Conservation (phyloP, 2,329 filamentous ascomycete genomes). For the Phialophora macrospora region DNA sequence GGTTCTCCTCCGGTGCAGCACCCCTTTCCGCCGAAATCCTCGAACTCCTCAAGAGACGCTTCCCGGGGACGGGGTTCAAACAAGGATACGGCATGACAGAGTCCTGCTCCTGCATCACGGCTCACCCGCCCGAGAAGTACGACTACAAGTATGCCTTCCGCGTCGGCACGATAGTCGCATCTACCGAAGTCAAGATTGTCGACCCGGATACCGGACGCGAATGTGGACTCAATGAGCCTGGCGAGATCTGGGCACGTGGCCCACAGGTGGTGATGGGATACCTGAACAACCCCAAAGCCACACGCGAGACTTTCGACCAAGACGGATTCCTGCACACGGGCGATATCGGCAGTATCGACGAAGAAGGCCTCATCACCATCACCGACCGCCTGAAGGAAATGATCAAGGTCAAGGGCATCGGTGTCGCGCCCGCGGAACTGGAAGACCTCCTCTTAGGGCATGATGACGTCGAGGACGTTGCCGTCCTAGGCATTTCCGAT, state of each 20-base stretch:
- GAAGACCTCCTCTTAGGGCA: slow-evolving; percentile 54
- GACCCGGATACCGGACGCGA: slow-evolving; percentile 58
- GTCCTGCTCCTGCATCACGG: slow-evolving; percentile 66
- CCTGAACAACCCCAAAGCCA: slow-evolving; percentile 72
- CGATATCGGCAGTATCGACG: slow-evolving; percentile 66
- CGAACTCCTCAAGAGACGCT: slow-evolving; percentile 59
- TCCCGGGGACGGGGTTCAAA: slow-evolving; percentile 64
- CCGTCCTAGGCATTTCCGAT: slow-evolving; percentile 52
- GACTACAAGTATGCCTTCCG: slow-evolving; percentile 62
- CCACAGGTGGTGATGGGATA: slow-evolving; percentile 83
- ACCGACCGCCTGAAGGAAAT: slow-evolving; percentile 72
- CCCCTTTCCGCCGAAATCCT: slow-evolving; percentile 64
- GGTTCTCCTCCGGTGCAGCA: slow-evolving; percentile 66
- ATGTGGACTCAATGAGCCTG: slow-evolving; percentile 57
- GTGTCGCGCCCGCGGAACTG: slow-evolving; percentile 56
- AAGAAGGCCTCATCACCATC: slow-evolving; percentile 65
- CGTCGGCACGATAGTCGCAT: slow-evolving; percentile 55
- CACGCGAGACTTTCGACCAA: slow-evolving; percentile 69
- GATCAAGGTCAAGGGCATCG: slow-evolving; percentile 58
- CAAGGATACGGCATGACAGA: slow-evolving; percentile 74
- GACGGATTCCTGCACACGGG: slow-evolving; percentile 66
- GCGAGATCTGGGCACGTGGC: slow-evolving; percentile 72
- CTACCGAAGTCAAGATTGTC: slow-evolving; percentile 64
- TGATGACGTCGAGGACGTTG: slow-evolving; percentile 52
- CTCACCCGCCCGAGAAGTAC: slow-evolving; percentile 62